These are phyloP conservation scores for Sporopachydermia quercuum DNA, from an alignment of 805 yeast genomes.

Conservation along the genomic window DNA sequence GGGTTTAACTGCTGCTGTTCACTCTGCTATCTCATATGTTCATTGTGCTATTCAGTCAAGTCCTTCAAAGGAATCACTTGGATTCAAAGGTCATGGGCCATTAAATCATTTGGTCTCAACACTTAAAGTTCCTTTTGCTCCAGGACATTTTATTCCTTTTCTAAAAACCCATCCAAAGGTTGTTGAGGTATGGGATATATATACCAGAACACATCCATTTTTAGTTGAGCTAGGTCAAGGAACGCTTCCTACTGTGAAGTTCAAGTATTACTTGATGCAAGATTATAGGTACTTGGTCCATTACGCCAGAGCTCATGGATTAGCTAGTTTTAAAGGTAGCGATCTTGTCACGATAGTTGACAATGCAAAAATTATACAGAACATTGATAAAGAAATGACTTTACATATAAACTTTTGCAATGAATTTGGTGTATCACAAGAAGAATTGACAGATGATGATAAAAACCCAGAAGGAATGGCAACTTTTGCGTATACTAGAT, in stretches of 20 bases:
- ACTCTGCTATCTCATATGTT: slow-evolving; percentile 46
- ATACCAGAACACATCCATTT: slow-evolving; percentile 47
- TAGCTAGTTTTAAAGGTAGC: slow-evolving; percentile 51
- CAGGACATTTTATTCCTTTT: slow-evolving; percentile 30
- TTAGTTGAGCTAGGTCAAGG: slow-evolving; percentile 37
- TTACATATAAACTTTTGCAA: slow-evolving; percentile 38
- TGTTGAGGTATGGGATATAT: slow-evolving; percentile 38
- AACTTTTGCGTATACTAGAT: slow-evolving; percentile 45
- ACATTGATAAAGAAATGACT: slow-evolving; percentile 39
- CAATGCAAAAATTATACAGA: slow-evolving; percentile 34
- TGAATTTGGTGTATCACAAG: slow-evolving; percentile 23
- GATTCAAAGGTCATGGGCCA: slow-evolving; percentile 51
- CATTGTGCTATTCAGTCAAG: slow-evolving; percentile 45
- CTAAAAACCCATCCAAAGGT: slow-evolving; percentile 43
- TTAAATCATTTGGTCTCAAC: slow-evolving; percentile 37
- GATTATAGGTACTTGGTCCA: slow-evolving; percentile 59
- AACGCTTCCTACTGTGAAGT: slow-evolving; percentile 31
- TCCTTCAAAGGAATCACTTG: slow-evolving; percentile 24
- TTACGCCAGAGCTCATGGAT: slow-evolving; percentile 50
- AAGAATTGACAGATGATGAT: slow-evolving; percentile 28
- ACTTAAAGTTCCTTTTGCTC: slow-evolving; percentile 18
- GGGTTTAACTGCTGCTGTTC: slow-evolving; percentile 32
- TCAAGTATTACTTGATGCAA: slow-evolving; percentile 40
- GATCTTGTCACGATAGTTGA: slow-evolving; percentile 33
- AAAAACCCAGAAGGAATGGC: slow-evolving; percentile 35